These are phyloP conservation scores for Mortierella sp. DNA, from an alignment of 371 early-diverging fungal species.

Conservation along the genomic window DNA sequence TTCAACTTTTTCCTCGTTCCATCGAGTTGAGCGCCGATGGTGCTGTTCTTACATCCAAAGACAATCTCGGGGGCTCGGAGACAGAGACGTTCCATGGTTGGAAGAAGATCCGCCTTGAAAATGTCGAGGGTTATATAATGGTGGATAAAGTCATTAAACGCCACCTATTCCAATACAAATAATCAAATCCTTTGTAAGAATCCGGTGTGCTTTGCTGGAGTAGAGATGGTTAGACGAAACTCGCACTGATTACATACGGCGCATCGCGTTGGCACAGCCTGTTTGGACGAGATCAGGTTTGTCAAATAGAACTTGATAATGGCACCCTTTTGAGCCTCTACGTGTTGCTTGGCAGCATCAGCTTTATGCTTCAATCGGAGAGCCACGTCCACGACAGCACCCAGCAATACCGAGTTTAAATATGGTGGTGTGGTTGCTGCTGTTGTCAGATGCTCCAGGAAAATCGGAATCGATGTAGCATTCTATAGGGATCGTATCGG, in stretches of 20 bases:
- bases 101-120: slow-evolving; percentile 64
- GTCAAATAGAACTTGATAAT: slow-evolving; percentile 73
- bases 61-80: slow-evolving; percentile 90
- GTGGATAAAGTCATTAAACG: slow-evolving; percentile 70
- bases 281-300: slow-evolving; percentile 68
- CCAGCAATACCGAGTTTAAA: slow-evolving; percentile 68
- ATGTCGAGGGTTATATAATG: slow-evolving; percentile 61
- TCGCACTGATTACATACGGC: slow-evolving; percentile 42
- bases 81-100: slow-evolving; percentile 77
- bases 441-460: slow-evolving; percentile 58
- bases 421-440: slow-evolving; percentile 61
- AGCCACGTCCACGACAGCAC: slow-evolving; percentile 66
- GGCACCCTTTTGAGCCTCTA: slow-evolving; percentile 54
- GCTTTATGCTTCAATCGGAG: slow-evolving; percentile 60
- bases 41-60: slow-evolving; percentile 63
- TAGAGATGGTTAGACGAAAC: background rate
- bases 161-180: slow-evolving; percentile 42
- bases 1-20: background rate
- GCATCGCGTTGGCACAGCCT: slow-evolving; percentile 60
- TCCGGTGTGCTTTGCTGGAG: background rate
- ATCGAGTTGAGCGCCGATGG: background rate
- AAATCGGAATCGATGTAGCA: slow-evolving; percentile 59
- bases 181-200: background rate
- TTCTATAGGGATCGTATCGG: slow-evolving; percentile 32
- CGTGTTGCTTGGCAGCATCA: slow-evolving; percentile 31